Evolutionary conservation across 208 protist genomes (phyloP).

Genomic region (Acanthamoeba triangularis): DNA sequence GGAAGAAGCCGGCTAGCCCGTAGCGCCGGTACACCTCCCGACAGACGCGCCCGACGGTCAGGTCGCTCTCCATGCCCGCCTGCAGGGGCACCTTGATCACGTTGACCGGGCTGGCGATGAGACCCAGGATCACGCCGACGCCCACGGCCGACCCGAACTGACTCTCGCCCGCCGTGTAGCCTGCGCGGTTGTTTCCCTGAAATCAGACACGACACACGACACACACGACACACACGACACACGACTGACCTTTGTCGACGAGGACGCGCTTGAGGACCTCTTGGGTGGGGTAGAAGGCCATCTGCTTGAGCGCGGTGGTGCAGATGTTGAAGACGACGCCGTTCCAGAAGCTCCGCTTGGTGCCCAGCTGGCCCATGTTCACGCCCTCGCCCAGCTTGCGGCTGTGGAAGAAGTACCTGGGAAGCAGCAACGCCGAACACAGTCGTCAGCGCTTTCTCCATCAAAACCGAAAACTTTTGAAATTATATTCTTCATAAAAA

Average conservation of each 20-base stretch:
- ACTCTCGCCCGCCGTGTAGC: conserved; percentile 5
- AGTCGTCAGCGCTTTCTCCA: background rate
- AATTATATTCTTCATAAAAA: background rate
- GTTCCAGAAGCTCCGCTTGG: conserved; percentile 67
- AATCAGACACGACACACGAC: background rate
- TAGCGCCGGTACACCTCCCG: conserved; percentile 34
- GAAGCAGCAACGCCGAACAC: too few relatives aligned
- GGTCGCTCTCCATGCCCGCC: background rate
- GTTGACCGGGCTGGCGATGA: conserved; percentile 66
- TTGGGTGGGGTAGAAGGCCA: conserved; percentile 74
- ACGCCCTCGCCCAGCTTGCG: background rate
- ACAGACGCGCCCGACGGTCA: conserved; percentile 20
- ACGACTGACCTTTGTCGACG: background rate
- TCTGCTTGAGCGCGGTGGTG: conserved; percentile 74
- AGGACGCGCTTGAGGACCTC: conserved; percentile 62
- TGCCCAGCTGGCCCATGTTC: conserved; percentile 4
- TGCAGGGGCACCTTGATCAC: conserved; percentile 65
- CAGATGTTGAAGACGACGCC: conserved; percentile 65
- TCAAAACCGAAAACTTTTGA: too few relatives aligned
- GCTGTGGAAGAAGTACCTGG: conserved; percentile 54
- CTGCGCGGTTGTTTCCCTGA: background rate
- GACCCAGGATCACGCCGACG: conserved; percentile 6
- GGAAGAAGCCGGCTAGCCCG: conserved; percentile 42
- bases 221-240: background rate
- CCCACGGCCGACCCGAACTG: background rate